Conservation (phyloP, 2,329 filamentous ascomycete genomes). For the Pestalotiopsis fici region DNA sequence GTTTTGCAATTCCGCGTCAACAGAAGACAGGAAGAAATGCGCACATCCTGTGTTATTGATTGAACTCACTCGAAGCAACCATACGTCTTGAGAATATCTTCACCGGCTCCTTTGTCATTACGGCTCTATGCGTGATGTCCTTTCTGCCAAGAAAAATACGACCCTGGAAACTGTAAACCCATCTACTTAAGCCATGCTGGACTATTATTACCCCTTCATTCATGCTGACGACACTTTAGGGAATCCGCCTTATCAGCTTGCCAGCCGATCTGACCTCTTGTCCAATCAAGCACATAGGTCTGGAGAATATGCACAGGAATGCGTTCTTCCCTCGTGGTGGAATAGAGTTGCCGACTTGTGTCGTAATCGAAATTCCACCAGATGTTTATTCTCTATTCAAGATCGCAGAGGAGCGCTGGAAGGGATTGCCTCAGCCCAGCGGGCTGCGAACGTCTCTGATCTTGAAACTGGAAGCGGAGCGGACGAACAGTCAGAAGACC, state of each 20-base stretch:
- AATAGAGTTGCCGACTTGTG: background rate
- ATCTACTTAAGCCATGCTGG: background rate
- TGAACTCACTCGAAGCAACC: background rate
- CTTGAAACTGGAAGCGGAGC: background rate
- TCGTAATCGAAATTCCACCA: background rate
- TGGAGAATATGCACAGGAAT: background rate
- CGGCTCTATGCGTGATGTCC: slow-evolving; percentile 4
- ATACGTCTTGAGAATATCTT: slow-evolving; percentile 3
- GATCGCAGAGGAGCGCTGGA: too few species aligned
- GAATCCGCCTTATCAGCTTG: background rate
- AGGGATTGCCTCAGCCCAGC: slow-evolving; percentile 1
- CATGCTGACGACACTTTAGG: background rate
- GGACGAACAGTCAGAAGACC: background rate
- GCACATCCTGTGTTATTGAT: background rate
- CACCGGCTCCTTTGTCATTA: background rate
- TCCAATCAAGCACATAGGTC: background rate
- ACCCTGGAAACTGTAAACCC: background rate
- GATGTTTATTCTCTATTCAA: too few species aligned
- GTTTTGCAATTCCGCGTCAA: too few species aligned
- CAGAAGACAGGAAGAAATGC: background rate
- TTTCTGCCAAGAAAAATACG: background rate
- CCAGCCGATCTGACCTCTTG: too few species aligned
- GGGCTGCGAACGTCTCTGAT: background rate
- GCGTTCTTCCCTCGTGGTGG: background rate
- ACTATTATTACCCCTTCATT: background rate